phyloP scores from a whole-genome alignment of 2,329 filamentous ascomycete genomes.

The Diaporthe capsici region DNA sequence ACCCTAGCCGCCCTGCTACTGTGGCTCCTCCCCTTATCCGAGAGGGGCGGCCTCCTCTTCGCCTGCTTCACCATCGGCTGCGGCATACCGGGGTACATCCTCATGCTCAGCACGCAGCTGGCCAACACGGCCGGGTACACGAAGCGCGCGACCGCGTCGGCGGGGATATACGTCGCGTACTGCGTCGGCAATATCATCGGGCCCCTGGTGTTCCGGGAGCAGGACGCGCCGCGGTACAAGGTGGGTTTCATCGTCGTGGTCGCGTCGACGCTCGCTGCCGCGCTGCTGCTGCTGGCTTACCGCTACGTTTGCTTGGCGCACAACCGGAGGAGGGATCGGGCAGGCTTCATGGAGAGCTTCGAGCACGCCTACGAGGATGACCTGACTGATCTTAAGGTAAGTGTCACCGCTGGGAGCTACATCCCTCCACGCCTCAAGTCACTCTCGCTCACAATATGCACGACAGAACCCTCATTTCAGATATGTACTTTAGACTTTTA shows the following conservation, averaged over 20 bases:
- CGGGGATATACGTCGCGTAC: background rate
- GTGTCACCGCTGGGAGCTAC: background rate
- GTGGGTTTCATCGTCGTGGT: constrained; percentile 57
- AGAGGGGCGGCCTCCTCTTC: constrained; percentile 66
- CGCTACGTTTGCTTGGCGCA: constrained; percentile 59
- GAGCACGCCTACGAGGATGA: constrained; percentile 68
- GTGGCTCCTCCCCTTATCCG: constrained; percentile 63
- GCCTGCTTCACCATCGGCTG: constrained; percentile 76
- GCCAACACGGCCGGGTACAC: constrained; percentile 79
- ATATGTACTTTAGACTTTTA: background rate
- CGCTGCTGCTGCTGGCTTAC: constrained; percentile 57
- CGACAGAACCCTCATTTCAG: constrained; percentile 25
- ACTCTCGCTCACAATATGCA: background rate
- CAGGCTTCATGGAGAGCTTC: constrained; percentile 61
- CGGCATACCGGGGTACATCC: constrained; percentile 61
- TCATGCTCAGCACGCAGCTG: constrained; percentile 78
- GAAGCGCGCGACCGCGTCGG: constrained; percentile 56
- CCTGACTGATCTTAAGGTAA: constrained; percentile 59
- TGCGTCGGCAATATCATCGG: constrained; percentile 58
- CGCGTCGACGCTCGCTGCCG: constrained; percentile 49
- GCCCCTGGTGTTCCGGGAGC: constrained; percentile 56
- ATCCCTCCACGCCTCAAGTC: too few species aligned
- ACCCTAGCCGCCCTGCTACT: constrained; percentile 68
- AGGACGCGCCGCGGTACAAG: constrained; percentile 56
- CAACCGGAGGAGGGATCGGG: constrained; percentile 58